Percentiles rank a stretch among this genome's conserved stretches.
Evolutionary conservation across 164 flowering plant genomes (phyloP).

Genomic region (Cinnamomum micranthum): DNA sequence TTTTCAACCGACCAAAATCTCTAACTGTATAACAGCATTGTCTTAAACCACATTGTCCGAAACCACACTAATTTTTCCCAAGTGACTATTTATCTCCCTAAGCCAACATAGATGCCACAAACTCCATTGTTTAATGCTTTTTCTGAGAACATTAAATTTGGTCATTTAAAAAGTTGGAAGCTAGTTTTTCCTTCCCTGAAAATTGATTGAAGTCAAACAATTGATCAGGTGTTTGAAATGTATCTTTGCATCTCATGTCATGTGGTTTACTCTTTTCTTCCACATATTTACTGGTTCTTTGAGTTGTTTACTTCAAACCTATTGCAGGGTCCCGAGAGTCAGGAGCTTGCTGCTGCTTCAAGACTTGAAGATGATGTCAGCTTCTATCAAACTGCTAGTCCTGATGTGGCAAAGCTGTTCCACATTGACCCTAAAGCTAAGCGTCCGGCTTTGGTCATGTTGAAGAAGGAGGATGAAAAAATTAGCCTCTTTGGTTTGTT

Average conservation of each 20-base stretch:
- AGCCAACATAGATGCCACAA: too few relatives aligned
- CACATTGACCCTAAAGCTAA: conserved; percentile 61
- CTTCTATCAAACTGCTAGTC: conserved; percentile 79
- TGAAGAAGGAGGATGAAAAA: conserved; percentile 90
- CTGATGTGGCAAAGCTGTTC: conserved; percentile 86
- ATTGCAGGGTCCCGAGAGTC: conserved; percentile 78
- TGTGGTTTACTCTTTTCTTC: neutral
- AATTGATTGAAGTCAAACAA: neutral
- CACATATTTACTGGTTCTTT: neutral
- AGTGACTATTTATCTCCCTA: too few relatives aligned
- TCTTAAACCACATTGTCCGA: too few relatives aligned
- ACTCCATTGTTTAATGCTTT: too few relatives aligned
- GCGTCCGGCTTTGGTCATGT: conserved; percentile 76
- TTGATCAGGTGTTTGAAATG: neutral
- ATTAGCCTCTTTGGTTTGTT: conserved; percentile 65
- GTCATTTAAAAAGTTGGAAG: neutral
- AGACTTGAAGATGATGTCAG: conserved; percentile 85
- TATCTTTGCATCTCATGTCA: neutral
- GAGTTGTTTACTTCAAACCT: neutral
- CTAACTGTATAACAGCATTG: too few relatives aligned
- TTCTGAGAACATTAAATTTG: too few relatives aligned
- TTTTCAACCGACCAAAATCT: too few relatives aligned
- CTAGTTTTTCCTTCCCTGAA: neutral
- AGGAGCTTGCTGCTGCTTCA: conserved; percentile 85
- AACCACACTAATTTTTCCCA: too few relatives aligned